phyloP scores from a whole-genome alignment of 352 stramenopile species.

The Phytopythium boreale region DNA sequence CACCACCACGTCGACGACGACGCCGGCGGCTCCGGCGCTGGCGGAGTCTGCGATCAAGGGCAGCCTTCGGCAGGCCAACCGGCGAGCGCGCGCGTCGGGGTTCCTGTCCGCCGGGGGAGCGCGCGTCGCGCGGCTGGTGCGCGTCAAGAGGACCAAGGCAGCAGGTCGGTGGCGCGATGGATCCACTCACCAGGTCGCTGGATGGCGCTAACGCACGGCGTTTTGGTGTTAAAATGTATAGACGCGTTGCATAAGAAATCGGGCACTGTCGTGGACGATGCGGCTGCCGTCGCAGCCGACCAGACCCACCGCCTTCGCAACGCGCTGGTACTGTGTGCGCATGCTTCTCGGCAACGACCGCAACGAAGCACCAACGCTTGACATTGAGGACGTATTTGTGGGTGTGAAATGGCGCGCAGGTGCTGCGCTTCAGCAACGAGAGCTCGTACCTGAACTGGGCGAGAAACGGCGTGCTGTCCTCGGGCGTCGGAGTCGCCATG shows the following conservation, averaged over 20 bases:
- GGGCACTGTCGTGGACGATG: constrained; percentile 23
- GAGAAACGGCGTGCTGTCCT: constrained; percentile 81
- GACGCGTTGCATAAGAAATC: constrained; percentile 26
- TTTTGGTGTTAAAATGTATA: neutral
- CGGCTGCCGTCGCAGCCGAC: constrained; percentile 19
- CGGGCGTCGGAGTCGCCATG: constrained; percentile 80
- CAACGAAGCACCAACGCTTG: neutral
- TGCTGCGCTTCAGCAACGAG: constrained; percentile 84
- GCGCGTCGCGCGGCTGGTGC: constrained; percentile 26
- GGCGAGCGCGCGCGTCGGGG: constrained; percentile 11
- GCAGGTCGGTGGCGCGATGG: constrained; percentile 1
- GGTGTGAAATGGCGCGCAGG: constrained; percentile 23
- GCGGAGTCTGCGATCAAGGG: constrained; percentile 20
- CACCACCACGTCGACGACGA: neutral
- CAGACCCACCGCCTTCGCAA: constrained; percentile 28
- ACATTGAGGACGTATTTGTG: neutral
- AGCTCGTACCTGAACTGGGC: constrained; percentile 89
- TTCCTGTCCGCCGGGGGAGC: constrained; percentile 19
- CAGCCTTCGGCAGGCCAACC: constrained; percentile 2
- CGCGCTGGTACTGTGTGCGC: constrained; percentile 19
- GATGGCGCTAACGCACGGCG: neutral
- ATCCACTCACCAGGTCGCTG: neutral
- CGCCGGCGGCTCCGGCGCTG: neutral
- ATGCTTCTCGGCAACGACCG: neutral
- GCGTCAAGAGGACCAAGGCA: constrained; percentile 24